Evolutionary conservation across 192 early-diverging fungal species (phyloP).

Genomic region (Funneliformis geosporum): DNA sequence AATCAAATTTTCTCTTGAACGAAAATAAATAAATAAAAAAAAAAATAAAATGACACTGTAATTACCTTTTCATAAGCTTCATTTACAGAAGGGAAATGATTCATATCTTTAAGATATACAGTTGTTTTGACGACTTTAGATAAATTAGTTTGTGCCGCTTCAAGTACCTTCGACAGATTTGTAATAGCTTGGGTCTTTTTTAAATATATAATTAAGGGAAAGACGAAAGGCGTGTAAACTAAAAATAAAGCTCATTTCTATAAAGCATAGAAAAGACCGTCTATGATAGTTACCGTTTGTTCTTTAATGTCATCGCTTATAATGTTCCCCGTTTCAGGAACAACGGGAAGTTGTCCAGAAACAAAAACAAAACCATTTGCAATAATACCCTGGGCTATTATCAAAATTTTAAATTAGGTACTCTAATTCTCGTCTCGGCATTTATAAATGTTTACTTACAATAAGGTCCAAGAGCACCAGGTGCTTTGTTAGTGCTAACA

Average conservation of each 20-base stretch:
- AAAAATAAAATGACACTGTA: neutral
- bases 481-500: slow-evolving; percentile 61
- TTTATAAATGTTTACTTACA: slow-evolving; percentile 43
- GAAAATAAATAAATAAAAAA: neutral
- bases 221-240: neutral
- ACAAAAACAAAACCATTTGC: slow-evolving; percentile 83
- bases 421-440: neutral
- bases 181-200: slow-evolving; percentile 63
- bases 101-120: slow-evolving; percentile 90
- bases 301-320: slow-evolving; percentile 67
- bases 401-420: neutral
- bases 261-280: neutral
- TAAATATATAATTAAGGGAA: neutral
- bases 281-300: slow-evolving; percentile 57
- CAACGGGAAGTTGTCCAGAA: slow-evolving; percentile 75
- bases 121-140: slow-evolving; percentile 94
- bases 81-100: slow-evolving; percentile 91
- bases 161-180: slow-evolving; percentile 85
- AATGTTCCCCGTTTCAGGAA: slow-evolving; percentile 76
- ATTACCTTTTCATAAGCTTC: slow-evolving; percentile 77
- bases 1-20: neutral
- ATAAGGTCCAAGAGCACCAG: slow-evolving; percentile 77
- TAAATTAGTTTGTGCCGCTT: slow-evolving; percentile 76
- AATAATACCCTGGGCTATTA: slow-evolving; percentile 69
- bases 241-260: neutral